These are phyloP conservation scores for Colletotrichum trifolii DNA, from an alignment of 2,329 filamentous ascomycete genomes.

Conservation along the genomic window DNA sequence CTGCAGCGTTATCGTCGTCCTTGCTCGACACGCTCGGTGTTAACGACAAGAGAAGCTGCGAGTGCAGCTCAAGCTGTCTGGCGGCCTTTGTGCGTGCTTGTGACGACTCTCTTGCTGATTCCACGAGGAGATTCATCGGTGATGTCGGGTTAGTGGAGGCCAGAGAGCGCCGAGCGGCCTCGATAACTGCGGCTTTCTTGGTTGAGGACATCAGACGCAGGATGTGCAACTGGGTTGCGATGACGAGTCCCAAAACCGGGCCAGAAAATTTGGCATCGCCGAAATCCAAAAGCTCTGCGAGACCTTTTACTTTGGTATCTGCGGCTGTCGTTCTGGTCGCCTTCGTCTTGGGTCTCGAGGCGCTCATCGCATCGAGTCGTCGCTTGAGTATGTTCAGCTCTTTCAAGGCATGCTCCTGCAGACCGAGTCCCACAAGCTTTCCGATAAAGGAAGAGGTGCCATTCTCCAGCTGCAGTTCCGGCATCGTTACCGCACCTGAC, in stretches of 20 bases:
- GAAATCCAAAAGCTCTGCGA: slow-evolving; percentile 73
- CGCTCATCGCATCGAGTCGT: slow-evolving; percentile 59
- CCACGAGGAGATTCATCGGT: slow-evolving; percentile 66
- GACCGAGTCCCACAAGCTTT: slow-evolving; percentile 71
- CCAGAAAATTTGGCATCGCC: slow-evolving; percentile 54
- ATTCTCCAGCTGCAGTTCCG: slow-evolving; percentile 75
- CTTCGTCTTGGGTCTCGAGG: slow-evolving; percentile 18
- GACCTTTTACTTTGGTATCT: slow-evolving; percentile 48
- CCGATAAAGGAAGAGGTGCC: slow-evolving; percentile 77
- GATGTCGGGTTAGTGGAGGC: slow-evolving; percentile 64
- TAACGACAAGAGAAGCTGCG: slow-evolving; percentile 72
- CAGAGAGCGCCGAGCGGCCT: slow-evolving; percentile 67
- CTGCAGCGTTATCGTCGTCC: slow-evolving; percentile 67
- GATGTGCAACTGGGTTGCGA: slow-evolving; percentile 72
- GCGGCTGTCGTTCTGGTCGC: slow-evolving; percentile 8
- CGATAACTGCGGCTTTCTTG: slow-evolving; percentile 69
- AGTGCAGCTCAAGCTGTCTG: slow-evolving; percentile 74
- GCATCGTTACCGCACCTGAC: slow-evolving; percentile 63
- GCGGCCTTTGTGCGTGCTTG: slow-evolving; percentile 67
- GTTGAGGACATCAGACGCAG: slow-evolving; percentile 71
- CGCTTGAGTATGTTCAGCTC: slow-evolving; percentile 75
- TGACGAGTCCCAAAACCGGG: slow-evolving; percentile 64
- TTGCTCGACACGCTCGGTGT: slow-evolving; percentile 74
- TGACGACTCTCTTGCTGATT: slow-evolving; percentile 54
- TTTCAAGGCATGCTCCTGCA: slow-evolving; percentile 76